These are phyloP conservation scores for Pulveroboletus sp. DNA, from an alignment of 768 basidiomycete genomes.

Conservation along the genomic window DNA sequence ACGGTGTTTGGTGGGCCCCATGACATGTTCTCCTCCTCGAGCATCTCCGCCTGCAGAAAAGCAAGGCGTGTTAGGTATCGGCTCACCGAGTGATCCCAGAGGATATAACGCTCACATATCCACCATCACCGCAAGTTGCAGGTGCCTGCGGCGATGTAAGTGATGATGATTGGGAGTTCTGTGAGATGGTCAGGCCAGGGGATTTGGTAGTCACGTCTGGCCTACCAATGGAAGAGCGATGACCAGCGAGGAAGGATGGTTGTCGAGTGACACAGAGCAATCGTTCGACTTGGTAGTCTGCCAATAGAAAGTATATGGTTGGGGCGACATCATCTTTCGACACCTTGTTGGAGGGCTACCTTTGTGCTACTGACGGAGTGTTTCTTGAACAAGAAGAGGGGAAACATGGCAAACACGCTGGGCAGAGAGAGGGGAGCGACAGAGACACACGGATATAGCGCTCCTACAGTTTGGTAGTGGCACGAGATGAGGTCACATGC, in stretches of 20 bases:
- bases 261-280: not conserved
- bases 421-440: not conserved
- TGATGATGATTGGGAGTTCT: slow-evolving; percentile 11
- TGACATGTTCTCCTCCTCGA: slow-evolving; percentile 29
- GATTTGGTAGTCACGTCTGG: not conserved
- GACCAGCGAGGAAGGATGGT: too few species aligned
- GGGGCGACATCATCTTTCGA: not conserved
- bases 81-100: not conserved
- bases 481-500: too few species aligned
- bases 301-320: not conserved
- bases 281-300: slow-evolving; percentile 19
- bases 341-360: slow-evolving; percentile 7
- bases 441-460: too few species aligned
- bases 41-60: slow-evolving; percentile 22
- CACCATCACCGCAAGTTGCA: not conserved
- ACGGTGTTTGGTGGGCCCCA: slow-evolving; percentile 9
- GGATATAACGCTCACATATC: slow-evolving; percentile 14
- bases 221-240: slow-evolving; percentile 15
- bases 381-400: slow-evolving; percentile 21
- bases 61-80: not conserved
- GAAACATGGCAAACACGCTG: slow-evolving; percentile 7
- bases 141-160: not conserved
- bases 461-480: too few species aligned
- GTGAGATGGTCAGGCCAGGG: not conserved
- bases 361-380: slow-evolving; percentile 17